These are phyloP conservation scores for Backusella westeae DNA, from an alignment of 192 early-diverging fungal genomes.

Conservation along the genomic window DNA sequence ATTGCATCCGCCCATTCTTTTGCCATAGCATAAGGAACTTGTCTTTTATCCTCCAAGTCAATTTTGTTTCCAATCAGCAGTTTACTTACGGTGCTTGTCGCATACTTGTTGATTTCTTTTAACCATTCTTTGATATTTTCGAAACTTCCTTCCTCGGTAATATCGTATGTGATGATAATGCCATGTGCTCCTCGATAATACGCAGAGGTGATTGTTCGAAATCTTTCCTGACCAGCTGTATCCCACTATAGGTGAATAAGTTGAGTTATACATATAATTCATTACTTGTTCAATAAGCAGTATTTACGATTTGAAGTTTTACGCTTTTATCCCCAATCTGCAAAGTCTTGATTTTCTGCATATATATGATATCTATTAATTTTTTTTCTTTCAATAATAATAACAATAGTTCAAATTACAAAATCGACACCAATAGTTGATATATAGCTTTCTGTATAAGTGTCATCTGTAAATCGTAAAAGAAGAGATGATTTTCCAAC, in stretches of 20 bases:
- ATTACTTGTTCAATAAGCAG: neutral
- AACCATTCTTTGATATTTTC: constrained; percentile 97
- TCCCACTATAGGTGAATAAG: constrained; percentile 67
- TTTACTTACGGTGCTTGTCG: constrained; percentile 94
- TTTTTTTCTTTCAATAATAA: neutral
- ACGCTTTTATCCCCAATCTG: constrained; percentile 97
- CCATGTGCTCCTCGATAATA: constrained; percentile 98
- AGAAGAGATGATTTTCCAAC: constrained; percentile 98
- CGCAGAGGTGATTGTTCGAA: constrained; percentile 96
- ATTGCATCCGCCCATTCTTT: constrained; percentile 64
- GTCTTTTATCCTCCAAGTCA: constrained; percentile 89
- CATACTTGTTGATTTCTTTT: constrained; percentile 96
- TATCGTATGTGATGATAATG: constrained; percentile 97
- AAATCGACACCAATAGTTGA: constrained; percentile 99
- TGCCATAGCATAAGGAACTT: constrained; percentile 48
- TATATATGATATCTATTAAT: neutral
- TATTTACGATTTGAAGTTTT: constrained; percentile 89
- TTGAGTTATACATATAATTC: neutral
- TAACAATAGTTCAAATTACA: constrained; percentile 46
- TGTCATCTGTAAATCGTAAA: constrained; percentile 96
- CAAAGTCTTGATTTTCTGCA: constrained; percentile 95
- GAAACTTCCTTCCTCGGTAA: constrained; percentile 93
- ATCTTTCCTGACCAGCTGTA: constrained; percentile 97
- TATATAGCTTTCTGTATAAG: constrained; percentile 98
- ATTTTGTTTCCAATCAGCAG: constrained; percentile 97